Evolutionary conservation across 768 basidiomycete genomes (phyloP).

Genomic region (Boletus coccyginus): DNA sequence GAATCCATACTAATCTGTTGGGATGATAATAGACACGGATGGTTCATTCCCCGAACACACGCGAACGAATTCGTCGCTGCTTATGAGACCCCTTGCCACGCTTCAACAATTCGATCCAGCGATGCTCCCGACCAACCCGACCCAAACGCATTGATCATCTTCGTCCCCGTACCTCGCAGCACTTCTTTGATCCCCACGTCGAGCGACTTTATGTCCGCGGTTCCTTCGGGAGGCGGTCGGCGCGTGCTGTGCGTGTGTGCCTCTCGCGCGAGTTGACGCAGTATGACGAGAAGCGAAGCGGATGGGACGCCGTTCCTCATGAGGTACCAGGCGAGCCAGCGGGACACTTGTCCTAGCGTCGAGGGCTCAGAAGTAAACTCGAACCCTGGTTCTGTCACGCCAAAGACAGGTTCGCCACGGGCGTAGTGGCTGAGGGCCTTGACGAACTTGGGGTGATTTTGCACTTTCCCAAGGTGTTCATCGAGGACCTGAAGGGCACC

Average conservation of each 20-base stretch:
- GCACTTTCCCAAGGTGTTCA: constrained; percentile 46
- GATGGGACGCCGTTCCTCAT: constrained; percentile 67
- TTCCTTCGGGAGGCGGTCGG: constrained; percentile 51
- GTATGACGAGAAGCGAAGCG: constrained; percentile 59
- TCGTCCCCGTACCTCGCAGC: constrained; percentile 79
- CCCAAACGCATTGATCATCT: constrained; percentile 67
- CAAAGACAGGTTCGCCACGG: constrained; percentile 45
- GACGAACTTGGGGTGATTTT: constrained; percentile 17
- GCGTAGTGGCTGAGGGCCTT: constrained; percentile 52
- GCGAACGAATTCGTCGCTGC: not conserved
- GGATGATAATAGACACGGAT: not conserved
- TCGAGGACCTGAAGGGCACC: constrained; percentile 66
- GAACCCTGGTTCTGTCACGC: constrained; percentile 8
- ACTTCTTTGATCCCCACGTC: constrained; percentile 78
- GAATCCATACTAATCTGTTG: not conserved
- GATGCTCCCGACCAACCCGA: constrained; percentile 73
- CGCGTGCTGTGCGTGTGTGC: constrained; percentile 57
- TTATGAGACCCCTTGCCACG: constrained; percentile 43
- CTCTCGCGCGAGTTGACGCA: constrained; percentile 59
- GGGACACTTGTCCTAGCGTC: constrained; percentile 22
- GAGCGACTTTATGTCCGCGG: constrained; percentile 33
- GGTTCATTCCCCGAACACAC: not conserved
- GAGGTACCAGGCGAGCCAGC: constrained; percentile 68
- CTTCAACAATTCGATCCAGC: constrained; percentile 60
- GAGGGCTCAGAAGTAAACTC: constrained; percentile 10